phyloP scores from a whole-genome alignment of 345 rosid genomes.

The Hibiscus trionum region DNA sequence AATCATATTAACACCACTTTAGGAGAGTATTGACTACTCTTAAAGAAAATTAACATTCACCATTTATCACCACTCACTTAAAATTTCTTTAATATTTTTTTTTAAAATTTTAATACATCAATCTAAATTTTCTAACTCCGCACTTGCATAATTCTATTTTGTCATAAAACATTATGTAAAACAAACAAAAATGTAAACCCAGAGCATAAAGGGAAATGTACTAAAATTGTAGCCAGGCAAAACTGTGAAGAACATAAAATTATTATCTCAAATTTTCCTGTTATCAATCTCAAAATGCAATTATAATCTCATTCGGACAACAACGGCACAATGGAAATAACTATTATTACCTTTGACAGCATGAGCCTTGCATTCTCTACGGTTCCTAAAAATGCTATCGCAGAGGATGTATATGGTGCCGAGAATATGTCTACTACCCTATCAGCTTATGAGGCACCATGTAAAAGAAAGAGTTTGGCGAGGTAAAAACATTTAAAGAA shows the following conservation, averaged over 20 bases:
- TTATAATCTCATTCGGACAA: not conserved
- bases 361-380: conserved; percentile 22
- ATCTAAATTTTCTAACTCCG: too few relatives aligned
- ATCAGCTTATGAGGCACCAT: not conserved
- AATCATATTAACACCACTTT: too few relatives aligned
- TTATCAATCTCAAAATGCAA: not conserved
- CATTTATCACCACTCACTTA: too few relatives aligned
- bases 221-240: not conserved
- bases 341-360: not conserved
- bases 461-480: not conserved
- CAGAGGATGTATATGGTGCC: conserved; percentile 21
- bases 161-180: too few relatives aligned
- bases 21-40: too few relatives aligned
- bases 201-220: not conserved
- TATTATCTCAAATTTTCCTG: not conserved
- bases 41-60: too few relatives aligned
- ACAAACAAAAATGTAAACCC: too few relatives aligned
- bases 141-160: too few relatives aligned
- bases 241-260: not conserved
- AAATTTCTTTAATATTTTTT: too few relatives aligned
- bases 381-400: conserved; percentile 26
- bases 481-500: not conserved
- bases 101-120: too few relatives aligned
- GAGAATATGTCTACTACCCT: conserved; percentile 13
- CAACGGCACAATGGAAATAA: not conserved